Evolutionary conservation across 495 filamentous ascomycete species (phyloP), one percentile per base, ranked within the genome.

Genomic region (Sabuloglossum arenarium): DNA sequence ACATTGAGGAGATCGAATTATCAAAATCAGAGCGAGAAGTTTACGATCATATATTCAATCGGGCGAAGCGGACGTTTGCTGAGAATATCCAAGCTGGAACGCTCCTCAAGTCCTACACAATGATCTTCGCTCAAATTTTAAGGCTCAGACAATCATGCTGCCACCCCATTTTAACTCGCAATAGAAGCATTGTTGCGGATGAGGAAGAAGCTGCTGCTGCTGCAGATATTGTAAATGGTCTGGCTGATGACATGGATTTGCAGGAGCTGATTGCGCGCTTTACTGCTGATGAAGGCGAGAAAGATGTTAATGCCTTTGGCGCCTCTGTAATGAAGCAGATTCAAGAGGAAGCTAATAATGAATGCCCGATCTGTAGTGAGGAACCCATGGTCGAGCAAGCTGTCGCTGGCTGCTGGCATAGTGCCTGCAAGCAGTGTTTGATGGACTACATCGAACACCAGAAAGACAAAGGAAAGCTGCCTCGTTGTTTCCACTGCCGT

Each of bases 201-300:
- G 91, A 97, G 65, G 83, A 89, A 62, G 82, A 83, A 58, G 88
- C 85, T 0, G 84, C 80, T 9, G 81, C 81, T 1, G 81, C 81
- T n/a, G 81, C 84, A 0, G 86, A 96, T 61, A 78, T 79, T 28
- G 75, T 78, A 0, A 86, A 79, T 47, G 90, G 85, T 0, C 73
- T 97, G 0, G 84, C 84, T 12, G 91, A 98, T 65, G 93, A 98
- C 60, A 97, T 97, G 89, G 91, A 98, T 61, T 76, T 98, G 10
- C 79, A 86, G 56, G 76, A 81, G 49, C 69, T 98, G 5, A 88
- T 98, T 49, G 76, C 84, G 58, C 80, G 81, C 19, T 98, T 97
- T 69, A 84, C 81, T 0, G 73, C 77, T 0, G 73, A 77, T 0
- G 79, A 84, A 53, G 77, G 79, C 34, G 75, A 81, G 2, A 78